A percentile compares a stretch with the other conserved stretches of the same genome.
Evolutionary conservation across 2,329 filamentous ascomycete genomes (phyloP).

Genomic region (Colletotrichum falcatum): DNA sequence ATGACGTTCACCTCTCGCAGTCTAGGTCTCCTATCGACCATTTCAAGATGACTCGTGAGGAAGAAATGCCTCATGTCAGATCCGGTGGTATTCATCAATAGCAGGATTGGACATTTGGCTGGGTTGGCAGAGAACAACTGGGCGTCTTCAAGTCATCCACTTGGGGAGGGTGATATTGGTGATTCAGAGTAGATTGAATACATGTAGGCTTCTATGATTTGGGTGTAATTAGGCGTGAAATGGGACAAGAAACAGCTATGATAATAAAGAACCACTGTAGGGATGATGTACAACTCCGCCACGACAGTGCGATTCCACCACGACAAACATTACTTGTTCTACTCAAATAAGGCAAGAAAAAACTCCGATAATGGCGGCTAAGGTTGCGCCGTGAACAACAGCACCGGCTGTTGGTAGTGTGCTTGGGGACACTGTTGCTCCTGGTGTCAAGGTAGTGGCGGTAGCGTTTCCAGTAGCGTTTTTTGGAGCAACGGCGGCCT

Average conservation of each 20-base stretch:
- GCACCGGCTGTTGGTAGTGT: constrained; percentile 25
- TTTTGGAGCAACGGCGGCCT: constrained; percentile 44
- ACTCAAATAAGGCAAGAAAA: neutral
- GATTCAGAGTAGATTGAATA: too few species aligned
- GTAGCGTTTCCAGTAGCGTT: constrained; percentile 32
- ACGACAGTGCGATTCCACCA: neutral
- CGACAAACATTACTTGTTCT: neutral
- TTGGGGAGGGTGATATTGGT: too few species aligned
- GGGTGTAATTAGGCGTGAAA: neutral
- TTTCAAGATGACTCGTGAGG: neutral
- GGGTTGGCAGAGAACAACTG: fast-evolving
- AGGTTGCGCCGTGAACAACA: neutral
- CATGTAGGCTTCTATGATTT: too few species aligned
- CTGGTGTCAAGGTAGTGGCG: neutral
- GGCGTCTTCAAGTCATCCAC: neutral
- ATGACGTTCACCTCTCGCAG: neutral
- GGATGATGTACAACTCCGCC: neutral
- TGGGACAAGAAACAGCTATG: too few species aligned
- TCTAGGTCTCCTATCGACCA: too few species aligned
- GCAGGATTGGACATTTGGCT: too few species aligned
- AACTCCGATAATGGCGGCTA: constrained; percentile 1
- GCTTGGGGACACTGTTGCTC: constrained; percentile 1
- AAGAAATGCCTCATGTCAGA: neutral
- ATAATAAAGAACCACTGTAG: neutral
- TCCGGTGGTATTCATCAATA: neutral